Evolutionary conservation across 306 rosid species (phyloP), one percentile per base, ranked within the genome.

Genomic region (Prunus armeniaca): DNA sequence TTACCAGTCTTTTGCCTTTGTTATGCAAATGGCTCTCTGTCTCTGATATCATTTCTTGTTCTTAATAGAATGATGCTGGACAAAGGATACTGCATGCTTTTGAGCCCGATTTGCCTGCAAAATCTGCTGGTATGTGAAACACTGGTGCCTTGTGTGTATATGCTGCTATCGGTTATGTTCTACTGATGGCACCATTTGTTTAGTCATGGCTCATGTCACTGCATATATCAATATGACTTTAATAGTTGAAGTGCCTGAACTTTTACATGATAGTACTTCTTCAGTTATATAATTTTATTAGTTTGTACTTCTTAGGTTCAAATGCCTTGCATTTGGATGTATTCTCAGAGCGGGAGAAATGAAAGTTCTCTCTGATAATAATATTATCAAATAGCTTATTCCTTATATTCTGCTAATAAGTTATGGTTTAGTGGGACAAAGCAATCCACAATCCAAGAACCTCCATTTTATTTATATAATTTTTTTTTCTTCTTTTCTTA

Each of bases 101-200:
- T 84, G 90, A 84, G 49, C 85, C 71, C 86, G 90, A 89, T 47
- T n/a, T 58, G 76, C 87, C 80, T 34, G 75, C 76, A 57, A 82
- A 79, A 76, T 80, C 86, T 78, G 66, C 86, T 73, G 96, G 97
- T 95, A 88, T 30, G 84, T 83, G 75, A 75, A 76, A 84, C 28
- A 69, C 49, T 47, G 77, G 56, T 72, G 72, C 76, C 55, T n/a
- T 34, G 1, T 52, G 24, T 32, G 47, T 75, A 49, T 41, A 2
- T 38, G 19, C 52, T 62, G 8, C 25, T 74, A 63, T 22, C 14
- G 34, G 24, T 50, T 38, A 38, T 52, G 19, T 28, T 70, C 7
- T 52, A 3, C 60, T 25, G 32, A 47, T 52, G 58, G 63, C 14
- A 9, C 20, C 46, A 55, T 18, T 28, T 28, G 47, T 32, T 30